A percentile compares a stretch with the other conserved stretches of the same genome.
Conservation (phyloP, 1,139 yeast genomes). For the Waltiozyma sp. region DNA sequence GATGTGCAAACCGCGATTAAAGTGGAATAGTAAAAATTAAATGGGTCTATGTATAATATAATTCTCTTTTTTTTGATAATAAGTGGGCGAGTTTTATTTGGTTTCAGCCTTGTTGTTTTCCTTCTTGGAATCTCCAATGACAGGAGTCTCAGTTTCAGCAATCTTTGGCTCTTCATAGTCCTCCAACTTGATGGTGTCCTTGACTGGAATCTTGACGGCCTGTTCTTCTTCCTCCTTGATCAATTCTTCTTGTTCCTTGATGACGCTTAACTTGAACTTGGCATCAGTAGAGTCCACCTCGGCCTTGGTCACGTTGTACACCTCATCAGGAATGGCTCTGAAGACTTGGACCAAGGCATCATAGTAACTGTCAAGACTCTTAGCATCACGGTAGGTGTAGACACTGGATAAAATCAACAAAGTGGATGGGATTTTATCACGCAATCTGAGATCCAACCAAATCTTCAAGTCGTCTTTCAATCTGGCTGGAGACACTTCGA, state of each 20-base stretch:
- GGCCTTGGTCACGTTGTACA: slow-evolving; percentile 89
- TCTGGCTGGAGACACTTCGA: slow-evolving; percentile 74
- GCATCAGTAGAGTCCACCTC: slow-evolving; percentile 55
- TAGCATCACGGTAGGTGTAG: slow-evolving; percentile 66
- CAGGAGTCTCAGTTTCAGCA: slow-evolving; percentile 1
- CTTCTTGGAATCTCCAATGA: background rate
- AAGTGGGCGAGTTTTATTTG: too few species aligned
- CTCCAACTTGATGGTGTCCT: slow-evolving; percentile 73
- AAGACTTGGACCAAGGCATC: slow-evolving; percentile 86
- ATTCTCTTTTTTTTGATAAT: too few species aligned
- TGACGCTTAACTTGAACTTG: slow-evolving; percentile 79
- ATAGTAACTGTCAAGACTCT: slow-evolving; percentile 47
- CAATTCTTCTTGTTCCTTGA: slow-evolving; percentile 93
- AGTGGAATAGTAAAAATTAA: too few species aligned
- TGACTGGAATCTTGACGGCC: slow-evolving; percentile 34
- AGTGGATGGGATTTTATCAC: slow-evolving; percentile 87
- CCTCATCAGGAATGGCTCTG: slow-evolving; percentile 88
- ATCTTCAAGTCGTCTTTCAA: slow-evolving; percentile 72
- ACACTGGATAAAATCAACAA: slow-evolving; percentile 77
- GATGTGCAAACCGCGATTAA: too few species aligned
- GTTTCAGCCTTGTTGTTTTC: background rate
- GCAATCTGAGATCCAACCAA: slow-evolving; percentile 85
- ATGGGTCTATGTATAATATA: too few species aligned
- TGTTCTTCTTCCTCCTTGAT: slow-evolving; percentile 76
- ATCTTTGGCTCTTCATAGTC: slow-evolving; percentile 39